A percentile compares a stretch with the other conserved stretches of the same genome.
Conservation (phyloP, 2,329 filamentous ascomycete species). For the Ophiocordyceps robertsii region DNA sequence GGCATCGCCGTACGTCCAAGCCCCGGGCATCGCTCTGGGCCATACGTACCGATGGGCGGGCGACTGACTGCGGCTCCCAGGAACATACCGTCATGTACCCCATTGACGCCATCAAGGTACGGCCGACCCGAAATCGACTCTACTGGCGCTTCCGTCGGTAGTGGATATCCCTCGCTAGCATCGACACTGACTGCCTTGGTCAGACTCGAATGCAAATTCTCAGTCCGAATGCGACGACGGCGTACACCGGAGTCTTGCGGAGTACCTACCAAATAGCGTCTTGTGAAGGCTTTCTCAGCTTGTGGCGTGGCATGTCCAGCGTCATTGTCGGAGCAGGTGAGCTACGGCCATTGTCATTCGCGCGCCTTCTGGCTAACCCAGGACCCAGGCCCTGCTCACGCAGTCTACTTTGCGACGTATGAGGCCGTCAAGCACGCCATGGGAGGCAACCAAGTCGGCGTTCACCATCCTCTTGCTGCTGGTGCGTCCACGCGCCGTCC, state of each 20-base stretch:
- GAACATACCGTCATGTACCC: conserved; percentile 99
- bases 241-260: conserved; percentile 83
- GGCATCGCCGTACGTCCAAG: conserved; percentile 67
- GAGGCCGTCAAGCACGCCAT: conserved; percentile 94
- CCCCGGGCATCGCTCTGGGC: not conserved
- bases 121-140: conserved; percentile 3
- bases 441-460: conserved; percentile 77
- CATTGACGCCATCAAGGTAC: conserved; percentile 91
- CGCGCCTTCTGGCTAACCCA: not conserved
- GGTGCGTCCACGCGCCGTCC: conserved; percentile 39
- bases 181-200: not conserved
- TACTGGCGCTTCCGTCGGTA: not conserved
- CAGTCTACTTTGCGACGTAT: conserved; percentile 97
- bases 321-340: conserved; percentile 88
- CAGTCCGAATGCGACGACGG: conserved; percentile 64
- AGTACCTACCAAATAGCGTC: conserved; percentile 86
- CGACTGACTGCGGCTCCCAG: conserved; percentile 30
- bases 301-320: conserved; percentile 95
- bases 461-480: conserved; percentile 86
- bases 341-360: conserved; percentile 11
- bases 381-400: conserved; percentile 76
- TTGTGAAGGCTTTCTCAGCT: conserved; percentile 75
- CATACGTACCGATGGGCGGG: not conserved
- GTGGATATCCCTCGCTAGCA: not conserved
- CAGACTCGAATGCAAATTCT: conserved; percentile 98